Conservation (phyloP, 2,329 filamentous ascomycete species). For the Sclerotinia trifoliorum region DNA sequence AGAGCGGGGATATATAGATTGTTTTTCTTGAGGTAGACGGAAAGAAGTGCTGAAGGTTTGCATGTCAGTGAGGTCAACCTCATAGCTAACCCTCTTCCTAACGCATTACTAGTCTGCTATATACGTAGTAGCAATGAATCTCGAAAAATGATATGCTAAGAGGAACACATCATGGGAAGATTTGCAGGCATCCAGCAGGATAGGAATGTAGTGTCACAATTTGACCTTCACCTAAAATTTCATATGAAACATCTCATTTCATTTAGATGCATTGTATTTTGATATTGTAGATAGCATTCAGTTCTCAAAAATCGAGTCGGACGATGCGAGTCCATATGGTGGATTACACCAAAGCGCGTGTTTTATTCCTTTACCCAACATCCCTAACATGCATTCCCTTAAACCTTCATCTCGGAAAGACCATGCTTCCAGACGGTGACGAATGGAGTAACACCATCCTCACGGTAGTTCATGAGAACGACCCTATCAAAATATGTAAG, state of each 20-base stretch:
- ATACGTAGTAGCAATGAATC: too few relatives aligned
- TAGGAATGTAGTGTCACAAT: too few relatives aligned
- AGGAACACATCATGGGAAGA: too few relatives aligned
- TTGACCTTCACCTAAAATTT: background rate
- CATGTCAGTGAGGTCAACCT: too few relatives aligned
- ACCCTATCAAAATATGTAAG: constrained; percentile 54
- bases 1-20: background rate
- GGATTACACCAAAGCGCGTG: constrained; percentile 6
- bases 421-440: constrained; percentile 96
- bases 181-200: too few relatives aligned
- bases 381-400: constrained; percentile 43
- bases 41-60: too few relatives aligned
- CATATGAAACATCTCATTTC: background rate
- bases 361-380: constrained; percentile 14
- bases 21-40: too few relatives aligned
- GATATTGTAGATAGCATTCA: constrained; percentile 4
- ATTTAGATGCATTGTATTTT: constrained; percentile 7
- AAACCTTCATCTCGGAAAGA: constrained; percentile 86
- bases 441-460: constrained; percentile 89
- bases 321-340: constrained; percentile 11
- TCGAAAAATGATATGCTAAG: too few relatives aligned
- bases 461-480: constrained; percentile 94
- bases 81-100: too few relatives aligned
- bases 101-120: too few relatives aligned
- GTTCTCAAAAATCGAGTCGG: constrained; percentile 13